Percentiles rank a stretch among this genome's conserved stretches.
Evolutionary conservation across 768 basidiomycete genomes (phyloP).

Genomic region (Tylopilus subfusipes): DNA sequence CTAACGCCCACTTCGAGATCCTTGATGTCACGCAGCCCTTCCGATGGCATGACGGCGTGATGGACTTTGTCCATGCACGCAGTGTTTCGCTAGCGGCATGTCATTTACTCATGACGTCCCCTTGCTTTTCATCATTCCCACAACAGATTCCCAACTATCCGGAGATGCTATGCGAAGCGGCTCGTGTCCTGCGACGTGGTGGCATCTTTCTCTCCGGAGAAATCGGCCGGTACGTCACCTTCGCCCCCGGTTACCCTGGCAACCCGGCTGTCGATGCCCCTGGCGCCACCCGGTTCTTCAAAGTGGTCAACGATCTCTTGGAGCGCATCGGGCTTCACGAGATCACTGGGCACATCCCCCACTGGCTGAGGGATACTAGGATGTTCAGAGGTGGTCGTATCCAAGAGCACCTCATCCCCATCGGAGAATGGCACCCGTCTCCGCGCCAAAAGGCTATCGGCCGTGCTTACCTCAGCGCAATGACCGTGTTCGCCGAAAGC

Average conservation of each 20-base stretch:
- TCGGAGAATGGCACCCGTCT: conserved; percentile 52
- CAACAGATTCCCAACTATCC: conserved; percentile 55
- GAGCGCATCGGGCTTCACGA: conserved; percentile 36
- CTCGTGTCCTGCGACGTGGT: conserved; percentile 64
- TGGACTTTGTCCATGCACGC: conserved; percentile 70
- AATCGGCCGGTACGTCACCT: conserved; percentile 44
- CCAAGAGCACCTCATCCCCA: conserved; percentile 42
- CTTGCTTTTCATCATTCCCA: conserved; percentile 15
- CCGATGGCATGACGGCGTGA: conserved; percentile 49
- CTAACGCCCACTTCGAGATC: conserved; percentile 65
- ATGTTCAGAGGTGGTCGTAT: conserved; percentile 42
- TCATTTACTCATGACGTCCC: conserved; percentile 9
- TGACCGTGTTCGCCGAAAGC: conserved; percentile 45
- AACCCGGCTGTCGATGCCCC: conserved; percentile 24
- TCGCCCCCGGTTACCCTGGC: conserved; percentile 35
- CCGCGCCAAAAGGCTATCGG: conserved; percentile 39
- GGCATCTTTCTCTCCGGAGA: conserved; percentile 69
- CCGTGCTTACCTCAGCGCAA: conserved; percentile 35
- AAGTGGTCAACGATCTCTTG: conserved; percentile 41
- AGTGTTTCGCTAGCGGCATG: conserved; percentile 58
- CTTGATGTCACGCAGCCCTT: conserved; percentile 54
- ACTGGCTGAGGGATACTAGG: conserved; percentile 34
- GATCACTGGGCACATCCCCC: conserved; percentile 37
- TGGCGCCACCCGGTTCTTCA: conserved; percentile 32
- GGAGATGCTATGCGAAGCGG: conserved; percentile 51